These are phyloP conservation scores for Quercus alba DNA, from an alignment of 306 rosid genomes.

Conservation along the genomic window DNA sequence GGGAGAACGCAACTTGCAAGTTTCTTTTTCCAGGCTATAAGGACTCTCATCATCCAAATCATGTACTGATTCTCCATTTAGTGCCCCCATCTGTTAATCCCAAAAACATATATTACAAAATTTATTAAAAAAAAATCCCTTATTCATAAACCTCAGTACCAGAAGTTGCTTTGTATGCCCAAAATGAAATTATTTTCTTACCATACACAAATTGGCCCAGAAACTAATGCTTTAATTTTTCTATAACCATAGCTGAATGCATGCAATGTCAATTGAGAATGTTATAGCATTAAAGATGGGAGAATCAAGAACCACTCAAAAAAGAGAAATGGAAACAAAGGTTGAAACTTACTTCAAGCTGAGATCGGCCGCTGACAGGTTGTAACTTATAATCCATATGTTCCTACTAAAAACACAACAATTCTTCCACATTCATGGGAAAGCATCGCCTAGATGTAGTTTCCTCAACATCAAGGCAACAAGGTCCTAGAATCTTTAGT, in stretches of 20 bases:
- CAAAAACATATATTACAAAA: not conserved
- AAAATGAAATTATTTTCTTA: not conserved
- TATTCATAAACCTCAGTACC: not conserved
- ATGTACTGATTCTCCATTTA: constrained; percentile 30
- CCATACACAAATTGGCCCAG: not conserved
- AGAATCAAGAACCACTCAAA: not conserved
- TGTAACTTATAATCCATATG: constrained; percentile 22
- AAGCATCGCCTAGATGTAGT: not conserved
- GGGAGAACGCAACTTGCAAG: constrained; percentile 23
- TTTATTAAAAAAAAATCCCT: not conserved
- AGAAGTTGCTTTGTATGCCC: not conserved
- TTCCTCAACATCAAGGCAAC: constrained; percentile 2
- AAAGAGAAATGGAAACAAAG: not conserved
- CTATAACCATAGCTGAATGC: not conserved
- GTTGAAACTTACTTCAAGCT: constrained; percentile 24
- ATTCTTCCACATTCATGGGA: constrained; percentile 10
- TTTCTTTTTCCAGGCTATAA: constrained; percentile 22
- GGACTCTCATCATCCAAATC: constrained; percentile 46
- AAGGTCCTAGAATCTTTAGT: not conserved
- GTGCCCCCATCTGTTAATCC: constrained; percentile 47
- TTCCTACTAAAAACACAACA: not conserved
- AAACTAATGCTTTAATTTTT: not conserved
- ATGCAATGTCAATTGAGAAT: not conserved
- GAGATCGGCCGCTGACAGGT: constrained; percentile 19
- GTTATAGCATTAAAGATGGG: not conserved